Percentiles rank a stretch among this genome's conserved stretches.
Conservation (phyloP, 768 basidiomycete genomes). For the Trametes meyenii region DNA sequence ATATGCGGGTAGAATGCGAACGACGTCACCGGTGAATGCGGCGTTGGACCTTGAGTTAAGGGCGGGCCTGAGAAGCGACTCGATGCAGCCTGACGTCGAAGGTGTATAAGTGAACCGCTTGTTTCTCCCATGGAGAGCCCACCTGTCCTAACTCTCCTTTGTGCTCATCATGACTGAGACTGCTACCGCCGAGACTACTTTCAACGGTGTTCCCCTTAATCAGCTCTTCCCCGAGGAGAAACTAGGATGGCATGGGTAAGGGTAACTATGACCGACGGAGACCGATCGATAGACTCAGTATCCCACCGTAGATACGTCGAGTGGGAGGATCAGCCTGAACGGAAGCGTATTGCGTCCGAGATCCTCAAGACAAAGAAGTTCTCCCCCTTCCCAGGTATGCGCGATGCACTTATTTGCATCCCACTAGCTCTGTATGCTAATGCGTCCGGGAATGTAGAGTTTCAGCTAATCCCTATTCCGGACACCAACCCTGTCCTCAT, state of each 20-base stretch:
- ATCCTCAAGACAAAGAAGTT: conserved; percentile 46
- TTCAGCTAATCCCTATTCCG: conserved; percentile 51
- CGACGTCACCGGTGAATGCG: not conserved
- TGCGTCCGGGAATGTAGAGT: conserved; percentile 37
- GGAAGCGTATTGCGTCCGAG: conserved; percentile 43
- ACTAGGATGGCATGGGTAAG: conserved; percentile 25
- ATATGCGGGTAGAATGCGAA: conserved; percentile 15
- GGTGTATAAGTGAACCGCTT: not conserved
- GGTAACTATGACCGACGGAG: too few species aligned
- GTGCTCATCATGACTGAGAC: not conserved
- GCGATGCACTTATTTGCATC: not conserved
- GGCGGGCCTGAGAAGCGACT: not conserved
- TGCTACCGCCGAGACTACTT: conserved; percentile 2
- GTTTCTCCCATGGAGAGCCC: not conserved
- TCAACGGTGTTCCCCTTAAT: conserved; percentile 18
- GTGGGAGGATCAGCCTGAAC: conserved; percentile 51
- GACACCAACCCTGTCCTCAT: conserved; percentile 53
- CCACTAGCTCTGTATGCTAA: too few species aligned
- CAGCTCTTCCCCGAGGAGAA: conserved; percentile 27
- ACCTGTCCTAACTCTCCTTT: not conserved
- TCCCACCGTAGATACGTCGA: conserved; percentile 43
- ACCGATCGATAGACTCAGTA: too few species aligned
- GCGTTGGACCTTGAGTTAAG: not conserved
- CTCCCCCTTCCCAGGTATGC: conserved; percentile 42
- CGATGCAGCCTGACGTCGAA: not conserved